Conservation (phyloP, 768 basidiomycete species). For the Lentinula edodes region DNA sequence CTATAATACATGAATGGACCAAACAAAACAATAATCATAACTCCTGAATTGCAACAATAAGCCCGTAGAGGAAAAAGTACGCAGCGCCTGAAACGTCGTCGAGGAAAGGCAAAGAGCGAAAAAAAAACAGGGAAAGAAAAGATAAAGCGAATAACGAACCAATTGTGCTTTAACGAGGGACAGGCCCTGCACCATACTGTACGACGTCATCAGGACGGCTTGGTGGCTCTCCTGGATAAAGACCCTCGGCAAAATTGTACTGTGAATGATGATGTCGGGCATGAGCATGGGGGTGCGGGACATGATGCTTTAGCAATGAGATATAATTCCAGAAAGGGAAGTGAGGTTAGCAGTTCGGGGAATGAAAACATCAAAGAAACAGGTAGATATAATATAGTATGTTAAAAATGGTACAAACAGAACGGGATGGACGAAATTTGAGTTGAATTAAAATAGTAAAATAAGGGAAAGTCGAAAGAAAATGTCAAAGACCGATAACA, state of each 20-base stretch:
- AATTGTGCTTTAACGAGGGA: not conserved
- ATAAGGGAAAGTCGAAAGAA: no score
- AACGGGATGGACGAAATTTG: no score
- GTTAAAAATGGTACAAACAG: no score
- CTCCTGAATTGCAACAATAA: not conserved
- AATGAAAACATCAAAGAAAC: conserved; percentile 16
- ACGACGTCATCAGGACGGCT: not conserved
- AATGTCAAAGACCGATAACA: no score
- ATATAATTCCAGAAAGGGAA: not conserved
- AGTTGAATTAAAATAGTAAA: no score
- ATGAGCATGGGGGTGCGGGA: conserved; percentile 76
- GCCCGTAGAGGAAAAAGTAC: not conserved
- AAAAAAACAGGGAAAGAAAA: not conserved
- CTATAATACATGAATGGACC: not conserved
- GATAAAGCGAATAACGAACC: not conserved
- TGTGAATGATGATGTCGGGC: conserved; percentile 65
- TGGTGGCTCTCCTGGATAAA: conserved; percentile 30
- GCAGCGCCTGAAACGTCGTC: not conserved
- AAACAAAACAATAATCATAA: conserved; percentile 1
- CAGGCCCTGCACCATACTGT: not conserved
- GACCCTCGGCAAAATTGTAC: conserved; percentile 30
- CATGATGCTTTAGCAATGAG: conserved; percentile 45
- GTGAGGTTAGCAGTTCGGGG: no score
- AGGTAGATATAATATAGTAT: no score
- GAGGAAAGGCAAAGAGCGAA: not conserved